These are phyloP conservation scores for Udeniomyces megalosporus DNA, from an alignment of 768 basidiomycete species.

Conservation along the genomic window DNA sequence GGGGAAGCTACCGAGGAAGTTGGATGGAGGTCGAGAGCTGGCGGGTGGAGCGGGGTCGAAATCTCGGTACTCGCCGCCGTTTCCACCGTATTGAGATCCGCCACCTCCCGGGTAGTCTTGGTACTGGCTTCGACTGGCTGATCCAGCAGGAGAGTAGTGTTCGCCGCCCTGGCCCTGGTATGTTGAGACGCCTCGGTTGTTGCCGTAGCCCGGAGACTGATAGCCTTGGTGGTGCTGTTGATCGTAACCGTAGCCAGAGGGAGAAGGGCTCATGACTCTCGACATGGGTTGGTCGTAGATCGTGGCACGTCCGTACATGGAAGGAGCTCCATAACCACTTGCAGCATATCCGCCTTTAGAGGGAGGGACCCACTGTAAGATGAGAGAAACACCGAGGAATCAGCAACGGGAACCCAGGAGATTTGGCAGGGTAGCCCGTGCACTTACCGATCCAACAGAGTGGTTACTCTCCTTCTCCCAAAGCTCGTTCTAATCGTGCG, in stretches of 20 bases:
- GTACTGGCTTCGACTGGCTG: neutral
- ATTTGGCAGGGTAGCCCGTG: neutral
- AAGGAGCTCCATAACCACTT: conserved; percentile 40
- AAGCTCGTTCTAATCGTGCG: conserved; percentile 69
- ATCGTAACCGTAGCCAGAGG: conserved; percentile 31
- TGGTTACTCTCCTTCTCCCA: conserved; percentile 97
- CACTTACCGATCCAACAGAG: conserved; percentile 53
- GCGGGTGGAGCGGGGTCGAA: neutral
- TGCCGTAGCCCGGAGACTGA: neutral
- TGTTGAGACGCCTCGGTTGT: conserved; percentile 1
- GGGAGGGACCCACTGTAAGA: conserved; percentile 53
- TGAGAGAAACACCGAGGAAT: neutral
- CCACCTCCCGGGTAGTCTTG: neutral
- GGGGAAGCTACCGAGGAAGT: neutral
- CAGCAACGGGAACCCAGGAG: neutral
- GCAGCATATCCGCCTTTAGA: conserved; percentile 31
- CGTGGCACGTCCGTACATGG: conserved; percentile 74
- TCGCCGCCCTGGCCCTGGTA: neutral
- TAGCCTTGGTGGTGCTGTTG: neutral
- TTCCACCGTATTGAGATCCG: neutral
- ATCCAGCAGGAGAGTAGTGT: no score
- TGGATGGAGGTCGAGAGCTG: neutral
- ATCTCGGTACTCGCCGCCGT: neutral
- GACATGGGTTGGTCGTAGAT: conserved; percentile 48
- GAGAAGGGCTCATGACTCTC: conserved; percentile 38